Conservation (phyloP, 2,329 filamentous ascomycete species). For the Emergomyces orientalis region DNA sequence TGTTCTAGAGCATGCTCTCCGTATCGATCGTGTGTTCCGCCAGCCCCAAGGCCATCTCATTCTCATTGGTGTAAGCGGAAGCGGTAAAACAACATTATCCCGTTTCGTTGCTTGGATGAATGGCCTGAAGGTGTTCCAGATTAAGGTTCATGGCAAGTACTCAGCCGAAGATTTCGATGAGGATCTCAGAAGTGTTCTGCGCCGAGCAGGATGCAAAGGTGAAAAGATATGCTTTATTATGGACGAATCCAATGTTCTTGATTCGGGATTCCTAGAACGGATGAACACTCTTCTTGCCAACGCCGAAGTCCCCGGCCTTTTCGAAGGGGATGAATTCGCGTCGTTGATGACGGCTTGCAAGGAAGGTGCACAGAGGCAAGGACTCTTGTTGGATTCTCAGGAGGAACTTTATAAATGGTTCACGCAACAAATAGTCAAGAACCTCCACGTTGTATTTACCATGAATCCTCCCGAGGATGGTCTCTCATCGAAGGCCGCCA, state of each 20-base stretch:
- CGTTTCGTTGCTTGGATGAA: constrained; percentile 99
- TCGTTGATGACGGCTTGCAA: constrained; percentile 99
- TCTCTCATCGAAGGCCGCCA: constrained; percentile 89
- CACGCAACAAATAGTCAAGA: constrained; percentile 97
- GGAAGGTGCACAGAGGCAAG: constrained; percentile 93
- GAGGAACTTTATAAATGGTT: constrained; percentile 99
- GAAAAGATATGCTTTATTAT: constrained; percentile 99
- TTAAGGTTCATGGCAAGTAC: constrained; percentile 98
- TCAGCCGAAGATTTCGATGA: constrained; percentile 98
- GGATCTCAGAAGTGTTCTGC: constrained; percentile 84
- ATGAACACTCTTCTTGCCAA: constrained; percentile 99
- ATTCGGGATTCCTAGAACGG: constrained; percentile 95
- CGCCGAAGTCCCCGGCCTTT: constrained; percentile 96
- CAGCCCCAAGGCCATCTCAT: constrained; percentile 98
- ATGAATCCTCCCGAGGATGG: constrained; percentile 99
- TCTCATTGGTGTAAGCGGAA: constrained; percentile 94
- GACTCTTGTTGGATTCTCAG: constrained; percentile 87
- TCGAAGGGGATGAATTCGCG: constrained; percentile 97
- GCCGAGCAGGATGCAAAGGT: constrained; percentile 90
- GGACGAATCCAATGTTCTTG: constrained; percentile 97
- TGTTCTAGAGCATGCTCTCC: constrained; percentile 92
- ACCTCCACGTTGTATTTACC: constrained; percentile 96
- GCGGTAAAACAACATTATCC: constrained; percentile 95
- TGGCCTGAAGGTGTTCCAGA: constrained; percentile 96
- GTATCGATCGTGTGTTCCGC: constrained; percentile 96